Base-by-base conservation (phyloP, 2,329 filamentous ascomycete species). In the Whalleya microplaca region DNA sequence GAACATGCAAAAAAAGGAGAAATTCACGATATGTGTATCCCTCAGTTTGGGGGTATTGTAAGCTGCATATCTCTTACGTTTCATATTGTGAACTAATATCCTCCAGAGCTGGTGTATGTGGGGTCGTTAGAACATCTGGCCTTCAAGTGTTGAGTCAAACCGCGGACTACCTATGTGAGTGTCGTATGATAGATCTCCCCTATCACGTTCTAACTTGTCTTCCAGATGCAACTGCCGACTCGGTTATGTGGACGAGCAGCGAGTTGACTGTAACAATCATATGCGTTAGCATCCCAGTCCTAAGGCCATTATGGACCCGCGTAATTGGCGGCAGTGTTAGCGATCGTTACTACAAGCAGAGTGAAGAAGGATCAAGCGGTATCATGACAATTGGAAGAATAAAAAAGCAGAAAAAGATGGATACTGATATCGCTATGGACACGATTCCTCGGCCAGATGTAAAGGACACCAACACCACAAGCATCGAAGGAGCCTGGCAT, bases 1-100 rank as follows among this genome's bases (percentile, higher is more conserved):
- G 18, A 64, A 64, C n/a, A 64, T 64, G 56, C 53, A 51, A 16
- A 58, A 41, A 37, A 56, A 53, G 27, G 61, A 64, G n/a, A 62
- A 59, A 21, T 42, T 52, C 45, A 64, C 56, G 3, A 64, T 64
- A 5, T 59, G 56, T 14, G 41, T 58, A 1, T 59, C 56, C 9
- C 54, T 64, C 7, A 62, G 58, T n/a, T 44, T 64, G 20, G 61
- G 61, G n/a, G 23, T 62, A 19, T 10, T 62, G 61, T 63, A 57
- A 54, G 58, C 43, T 6, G 27, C 9, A 16, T n/a, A n/a, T n/a
- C n/a, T n/a, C n/a, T n/a, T n/a, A n/a, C n/a, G 14, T n/a, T 16
- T 16, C 2, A 14, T n/a, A n/a, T n/a, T n/a, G n/a, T n/a, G n/a
- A 44, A 19, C 41, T 58, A 21, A 57, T 8, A 7, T n/a, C 14